Percentiles rank a stretch among this genome's conserved stretches.
Evolutionary conservation across 192 early-diverging fungal genomes (phyloP).

Genomic region (Coemansia sp.): DNA sequence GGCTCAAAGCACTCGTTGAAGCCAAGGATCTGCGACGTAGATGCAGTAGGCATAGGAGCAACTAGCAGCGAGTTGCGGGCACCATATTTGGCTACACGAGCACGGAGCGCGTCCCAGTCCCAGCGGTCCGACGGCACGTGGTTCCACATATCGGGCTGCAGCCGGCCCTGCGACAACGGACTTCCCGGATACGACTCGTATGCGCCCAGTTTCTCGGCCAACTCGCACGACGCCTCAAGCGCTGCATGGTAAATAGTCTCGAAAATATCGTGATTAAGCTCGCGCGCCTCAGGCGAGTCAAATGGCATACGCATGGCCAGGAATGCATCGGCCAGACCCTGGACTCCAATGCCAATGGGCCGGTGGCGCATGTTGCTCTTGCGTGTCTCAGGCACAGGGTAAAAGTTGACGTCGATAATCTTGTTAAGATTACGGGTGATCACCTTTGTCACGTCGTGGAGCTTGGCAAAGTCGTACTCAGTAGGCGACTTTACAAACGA

Average conservation of each 20-base stretch:
- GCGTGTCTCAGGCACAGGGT: constrained; percentile 86
- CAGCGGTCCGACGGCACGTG: constrained; percentile 76
- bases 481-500: constrained; percentile 71
- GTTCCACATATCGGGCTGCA: constrained; percentile 96
- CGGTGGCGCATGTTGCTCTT: constrained; percentile 91
- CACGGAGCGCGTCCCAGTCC: constrained; percentile 87
- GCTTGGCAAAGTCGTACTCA: constrained; percentile 80
- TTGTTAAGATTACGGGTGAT: constrained; percentile 91
- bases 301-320: constrained; percentile 94
- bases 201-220: constrained; percentile 75
- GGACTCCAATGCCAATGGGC: constrained; percentile 97
- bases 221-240: constrained; percentile 86
- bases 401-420: constrained; percentile 97
- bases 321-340: constrained; percentile 96
- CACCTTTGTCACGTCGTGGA: constrained; percentile 84
- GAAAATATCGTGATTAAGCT: constrained; percentile 87
- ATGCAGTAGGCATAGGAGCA: constrained; percentile 98
- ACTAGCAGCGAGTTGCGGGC: constrained; percentile 92
- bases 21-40: constrained; percentile 95
- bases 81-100: constrained; percentile 75
- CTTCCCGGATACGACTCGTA: constrained; percentile 70
- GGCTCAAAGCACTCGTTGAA: constrained; percentile 98
- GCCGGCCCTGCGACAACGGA: constrained; percentile 83
- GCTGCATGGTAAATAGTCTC: constrained; percentile 97
- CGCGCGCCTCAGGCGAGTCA: constrained; percentile 78